Base-by-base conservation (phyloP, 208 protist species). In the Balamuthia mandrillaris region DNA sequence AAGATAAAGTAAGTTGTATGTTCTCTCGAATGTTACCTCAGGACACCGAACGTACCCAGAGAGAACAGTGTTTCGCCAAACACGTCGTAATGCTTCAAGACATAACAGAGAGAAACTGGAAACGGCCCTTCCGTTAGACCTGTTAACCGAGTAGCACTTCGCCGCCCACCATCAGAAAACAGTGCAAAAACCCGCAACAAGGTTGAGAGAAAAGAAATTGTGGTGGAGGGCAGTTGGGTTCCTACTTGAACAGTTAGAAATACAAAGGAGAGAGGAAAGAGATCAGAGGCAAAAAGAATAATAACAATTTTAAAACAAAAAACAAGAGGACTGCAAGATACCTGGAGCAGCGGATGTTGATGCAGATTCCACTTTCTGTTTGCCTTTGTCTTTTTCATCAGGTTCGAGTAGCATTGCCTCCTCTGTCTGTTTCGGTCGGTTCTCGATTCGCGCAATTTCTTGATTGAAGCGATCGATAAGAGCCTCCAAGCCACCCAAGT, bases 1-100 rank as follows among this genome's bases (percentile, higher is more conserved):
- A 21, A 70, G 24, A 70, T 41, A 39, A 4, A 70, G 18, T n/a
- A 54, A 54, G n/a, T n/a, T n/a, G n/a, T n/a, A n/a, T n/a, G n/a
- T n/a, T n/a, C n/a, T n/a, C n/a, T n/a, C n/a, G n/a, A n/a, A n/a
- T n/a, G n/a, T n/a, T n/a, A n/a, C n/a, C n/a, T 37, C n/a, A 49
- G 4, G 47, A 18, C 14, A 54, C 47, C 14, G 60, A 10, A 51
- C 24, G 74, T 81, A 81, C 74, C 24, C 16, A 81, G 37, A 10
- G 74, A 81, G 74, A 81, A 81, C 35, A 81, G 41, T 14, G 51
- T 33, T 24, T 81, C 74, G 35, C 74, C 74, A 63, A 81, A 81
- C 51, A 47, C 58, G 47, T 63, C 51, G 31, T 81, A 81, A 29
- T 81, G 27, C 51, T 81, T 52, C 6, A 81, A 27, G 24, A 81